Evolutionary conservation across 345 rosid species (phyloP), one percentile per base, ranked within the genome.

Genomic region (Hibiscus mutabilis): DNA sequence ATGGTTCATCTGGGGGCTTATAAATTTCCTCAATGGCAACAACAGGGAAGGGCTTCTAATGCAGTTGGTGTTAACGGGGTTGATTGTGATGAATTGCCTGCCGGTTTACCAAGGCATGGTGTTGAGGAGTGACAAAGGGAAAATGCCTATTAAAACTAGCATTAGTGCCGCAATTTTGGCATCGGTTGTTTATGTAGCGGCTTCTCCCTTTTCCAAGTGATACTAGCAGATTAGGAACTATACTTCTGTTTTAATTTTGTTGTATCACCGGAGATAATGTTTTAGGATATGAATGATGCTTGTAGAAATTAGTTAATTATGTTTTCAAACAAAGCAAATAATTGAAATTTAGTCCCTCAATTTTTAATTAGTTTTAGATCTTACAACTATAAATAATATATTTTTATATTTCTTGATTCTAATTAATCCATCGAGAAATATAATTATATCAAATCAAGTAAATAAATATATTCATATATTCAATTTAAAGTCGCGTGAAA

Each of bases 71-170:
- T 3, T 80, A 40, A 31, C 87, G 16, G 83, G 88, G 18, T 82
- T 69, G 60, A 79, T 72, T 0, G 68, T 60, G 29, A 57, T 79
- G 72, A 86, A 86, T 73, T 73, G 75, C 65, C 75, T 71, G 83
- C 86, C 88, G 60, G 49, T 84, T 59, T 89, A 81, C 22, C 83
- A 81, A 76, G 91, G 88, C 35, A 81, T 87, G 74, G 57, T 74
- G 0, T 52, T 85, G 22, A 83, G 91, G 68, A 85, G 18, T 13
- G 85, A 87, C 53, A 60, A 68, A 37, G 90, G 91, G 37, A 84
- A 79, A 65, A 65, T 87, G 74, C 86, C 84, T 3, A n/a, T 27
- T 35, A 73, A 24, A 47, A 74, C 74, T 12, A 80, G 73, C 4
- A 0, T 73, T 27, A 33, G 59, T 19, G 75, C 83, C 2, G 16